These are phyloP conservation scores for Ceratocystis harringtonii DNA, from an alignment of 2,329 filamentous ascomycete genomes.

Conservation along the genomic window DNA sequence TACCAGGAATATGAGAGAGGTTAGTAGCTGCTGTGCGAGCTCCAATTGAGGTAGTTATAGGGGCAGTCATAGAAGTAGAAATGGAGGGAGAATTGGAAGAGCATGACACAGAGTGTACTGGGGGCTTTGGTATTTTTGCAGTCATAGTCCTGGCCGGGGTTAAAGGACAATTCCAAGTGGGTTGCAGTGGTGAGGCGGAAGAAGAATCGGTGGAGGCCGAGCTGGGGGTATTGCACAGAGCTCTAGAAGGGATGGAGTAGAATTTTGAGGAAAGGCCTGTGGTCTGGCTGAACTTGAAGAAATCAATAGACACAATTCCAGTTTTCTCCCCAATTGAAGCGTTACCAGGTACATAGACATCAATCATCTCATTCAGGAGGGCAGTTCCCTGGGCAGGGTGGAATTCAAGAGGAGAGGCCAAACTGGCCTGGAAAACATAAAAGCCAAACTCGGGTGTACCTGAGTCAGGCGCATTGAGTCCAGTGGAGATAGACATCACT, in stretches of 20 bases:
- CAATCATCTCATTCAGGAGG: constrained; percentile 46
- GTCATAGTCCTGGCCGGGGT: constrained; percentile 7
- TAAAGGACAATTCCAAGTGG: background rate
- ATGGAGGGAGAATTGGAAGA: background rate
- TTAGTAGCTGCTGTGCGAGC: constrained; percentile 23
- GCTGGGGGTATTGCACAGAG: constrained; percentile 19
- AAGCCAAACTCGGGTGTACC: constrained; percentile 31
- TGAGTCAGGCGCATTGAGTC: constrained; percentile 21
- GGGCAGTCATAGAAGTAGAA: background rate
- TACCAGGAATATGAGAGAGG: constrained; percentile 42
- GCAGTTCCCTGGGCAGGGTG: constrained; percentile 47
- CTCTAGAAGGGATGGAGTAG: constrained; percentile 34
- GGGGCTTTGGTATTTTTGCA: constrained; percentile 15
- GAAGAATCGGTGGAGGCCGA: constrained; percentile 11
- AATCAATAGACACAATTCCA: constrained; percentile 42
- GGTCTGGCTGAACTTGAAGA: constrained; percentile 37
- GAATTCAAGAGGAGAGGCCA: constrained; percentile 46
- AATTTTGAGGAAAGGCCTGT: constrained; percentile 48
- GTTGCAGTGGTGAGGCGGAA: background rate
- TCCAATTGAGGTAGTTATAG: background rate
- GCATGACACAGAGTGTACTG: background rate
- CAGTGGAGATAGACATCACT: constrained; percentile 15
- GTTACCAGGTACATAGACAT: constrained; percentile 40
- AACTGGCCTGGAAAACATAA: constrained; percentile 42
- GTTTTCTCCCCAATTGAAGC: constrained; percentile 44